Conservation (phyloP, 73 alveolate species). For the Halteria grandinella region DNA sequence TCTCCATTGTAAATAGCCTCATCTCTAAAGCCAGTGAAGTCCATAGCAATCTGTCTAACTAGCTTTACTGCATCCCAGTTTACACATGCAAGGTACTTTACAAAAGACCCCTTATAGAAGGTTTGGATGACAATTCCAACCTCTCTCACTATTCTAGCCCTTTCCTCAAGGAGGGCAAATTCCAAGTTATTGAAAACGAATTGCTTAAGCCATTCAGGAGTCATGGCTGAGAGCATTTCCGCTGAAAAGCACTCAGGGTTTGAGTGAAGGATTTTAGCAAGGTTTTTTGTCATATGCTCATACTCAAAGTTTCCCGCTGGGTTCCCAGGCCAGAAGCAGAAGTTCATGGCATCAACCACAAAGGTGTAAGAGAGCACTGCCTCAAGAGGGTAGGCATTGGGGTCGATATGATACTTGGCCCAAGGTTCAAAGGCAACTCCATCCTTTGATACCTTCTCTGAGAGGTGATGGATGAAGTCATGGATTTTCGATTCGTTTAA, state of each 20-base stretch:
- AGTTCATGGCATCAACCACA: slow-evolving; percentile 92
- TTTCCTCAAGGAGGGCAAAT: slow-evolving; percentile 83
- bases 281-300: slow-evolving; percentile 80
- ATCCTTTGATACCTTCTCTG: no score
- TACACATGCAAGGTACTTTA: slow-evolving; percentile 72
- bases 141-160: slow-evolving; percentile 91
- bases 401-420: slow-evolving; percentile 21
- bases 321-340: slow-evolving; percentile 96
- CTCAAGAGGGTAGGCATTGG: slow-evolving; percentile 19
- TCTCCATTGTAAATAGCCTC: slow-evolving; percentile 93
- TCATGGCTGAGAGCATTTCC: slow-evolving; percentile 61
- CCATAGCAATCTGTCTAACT: slow-evolving; percentile 62
- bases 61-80: slow-evolving; percentile 74
- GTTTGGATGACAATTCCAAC: slow-evolving; percentile 72
- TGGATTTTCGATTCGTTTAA: no score
- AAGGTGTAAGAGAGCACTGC: slow-evolving; percentile 66
- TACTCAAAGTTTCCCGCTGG: slow-evolving; percentile 84
- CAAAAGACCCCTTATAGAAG: slow-evolving; percentile 76
- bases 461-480: no score
- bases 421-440: no score
- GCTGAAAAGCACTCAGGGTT: slow-evolving; percentile 81
- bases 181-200: slow-evolving; percentile 67
- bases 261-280: slow-evolving; percentile 72
- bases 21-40: slow-evolving; percentile 93
- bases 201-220: slow-evolving; percentile 59